Evolutionary conservation across 176 grass and related monocot genomes (phyloP), one percentile per base, ranked within the genome.

Genomic region (Avena sativa): DNA sequence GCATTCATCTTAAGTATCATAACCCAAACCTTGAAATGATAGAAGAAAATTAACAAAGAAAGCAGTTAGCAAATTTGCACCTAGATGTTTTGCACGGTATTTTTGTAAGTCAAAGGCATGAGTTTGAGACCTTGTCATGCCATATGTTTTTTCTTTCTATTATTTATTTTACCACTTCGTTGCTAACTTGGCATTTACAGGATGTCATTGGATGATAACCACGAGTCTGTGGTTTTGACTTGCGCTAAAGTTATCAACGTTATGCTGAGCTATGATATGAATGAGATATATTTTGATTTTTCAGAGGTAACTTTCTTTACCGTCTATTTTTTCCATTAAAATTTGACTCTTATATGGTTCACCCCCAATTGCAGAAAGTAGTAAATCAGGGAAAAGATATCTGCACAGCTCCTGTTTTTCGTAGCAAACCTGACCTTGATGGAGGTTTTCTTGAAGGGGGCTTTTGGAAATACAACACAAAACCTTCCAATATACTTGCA

Each of bases 401-500:
- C 84, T 98, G 86, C 78, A 98, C 89, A 21, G 90, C 97, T 91
- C 94, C 94, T 81, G 85, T 98, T 69, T 98, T 98, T 90, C 90
- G 94, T 32, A 88, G 79, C 59, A 98, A 91, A 71, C 94, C 94
- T 72, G 88, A 96, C 17, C 21, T 90, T 81, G 91, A 93, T 65
- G 89, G 84, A 82, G 94, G 85, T 81, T 96, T 98, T 91, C 90
- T 98, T 93, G 88, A 89, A 82, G 93, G 97, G 34, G 92, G 90
- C 0, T 96, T 94, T 59, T 98, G 97, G 97, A 98, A 98, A 83
- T 98, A 98, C 80, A 96, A 90, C 21, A 92, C 94, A 81, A 98
- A 98, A 76, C 69, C 87, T 53, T 96, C 90, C 28, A 96, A 96
- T 83, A 91, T 98, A 88, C 78, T 98, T 62, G 89, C 68, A 76